phyloP scores from a whole-genome alignment of 2,329 filamentous ascomycete species.

The Byssothecium circinans region DNA sequence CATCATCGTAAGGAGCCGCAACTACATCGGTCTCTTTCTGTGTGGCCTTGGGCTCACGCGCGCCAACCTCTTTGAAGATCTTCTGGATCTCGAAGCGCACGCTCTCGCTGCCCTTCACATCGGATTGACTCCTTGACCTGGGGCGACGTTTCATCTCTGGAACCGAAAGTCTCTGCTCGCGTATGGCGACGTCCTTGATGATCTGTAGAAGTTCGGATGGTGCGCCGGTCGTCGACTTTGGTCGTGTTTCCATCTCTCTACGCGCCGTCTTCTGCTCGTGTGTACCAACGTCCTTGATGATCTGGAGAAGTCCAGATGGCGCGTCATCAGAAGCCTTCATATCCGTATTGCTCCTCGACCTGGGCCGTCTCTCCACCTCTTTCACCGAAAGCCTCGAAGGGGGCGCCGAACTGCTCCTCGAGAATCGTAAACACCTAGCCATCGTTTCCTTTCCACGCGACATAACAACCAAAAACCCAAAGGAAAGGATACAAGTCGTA shows the following conservation, averaged over 20 bases:
- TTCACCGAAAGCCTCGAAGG: not conserved
- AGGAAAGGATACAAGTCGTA: not conserved
- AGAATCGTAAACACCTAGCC: not conserved
- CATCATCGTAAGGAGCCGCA: not conserved
- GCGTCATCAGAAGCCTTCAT: not conserved
- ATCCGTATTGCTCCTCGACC: not conserved
- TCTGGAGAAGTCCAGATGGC: not conserved
- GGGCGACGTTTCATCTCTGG: not conserved
- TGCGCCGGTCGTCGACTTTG: not conserved
- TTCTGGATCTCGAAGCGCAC: not conserved
- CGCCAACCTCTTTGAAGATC: not conserved
- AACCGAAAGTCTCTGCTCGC: not conserved
- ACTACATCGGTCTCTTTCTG: too few species aligned
- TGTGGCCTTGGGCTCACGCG: not conserved
- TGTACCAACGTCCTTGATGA: conserved; percentile 1
- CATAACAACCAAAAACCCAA: not conserved
- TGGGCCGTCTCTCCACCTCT: not conserved
- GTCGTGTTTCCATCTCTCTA: not conserved
- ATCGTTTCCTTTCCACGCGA: not conserved
- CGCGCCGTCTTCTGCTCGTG: not conserved
- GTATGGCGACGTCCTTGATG: not conserved
- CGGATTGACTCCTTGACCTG: not conserved
- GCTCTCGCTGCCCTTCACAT: not conserved
- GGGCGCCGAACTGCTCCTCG: not conserved
- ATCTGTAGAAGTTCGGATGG: not conserved